Evolutionary conservation across 805 yeast species (phyloP).

Genomic region (Wickerhamomyces bisporus): DNA sequence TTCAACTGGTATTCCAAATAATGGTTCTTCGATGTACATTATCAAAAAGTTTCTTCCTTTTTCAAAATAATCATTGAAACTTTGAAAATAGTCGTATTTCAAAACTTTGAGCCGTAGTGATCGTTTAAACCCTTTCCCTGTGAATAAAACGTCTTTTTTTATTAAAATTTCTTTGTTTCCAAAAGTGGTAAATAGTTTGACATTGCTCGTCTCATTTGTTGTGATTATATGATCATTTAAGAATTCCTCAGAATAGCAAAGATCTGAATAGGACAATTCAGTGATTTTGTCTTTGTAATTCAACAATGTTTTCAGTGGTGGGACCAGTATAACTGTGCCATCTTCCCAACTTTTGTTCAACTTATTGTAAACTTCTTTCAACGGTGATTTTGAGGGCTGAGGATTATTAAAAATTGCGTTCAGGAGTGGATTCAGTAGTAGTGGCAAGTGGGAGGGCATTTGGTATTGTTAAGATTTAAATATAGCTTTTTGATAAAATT

Average conservation of each 20-base stretch:
- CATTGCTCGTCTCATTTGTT: slow-evolving; percentile 26
- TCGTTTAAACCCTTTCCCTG: slow-evolving; percentile 54
- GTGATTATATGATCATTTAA: slow-evolving; percentile 56
- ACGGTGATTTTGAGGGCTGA: slow-evolving; percentile 39
- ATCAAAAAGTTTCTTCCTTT: slow-evolving; percentile 52
- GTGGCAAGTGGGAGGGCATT: slow-evolving; percentile 43
- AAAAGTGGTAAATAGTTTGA: slow-evolving; percentile 45
- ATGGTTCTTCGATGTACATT: slow-evolving; percentile 51
- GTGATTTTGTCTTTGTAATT: slow-evolving; percentile 34
- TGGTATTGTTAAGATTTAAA: no score
- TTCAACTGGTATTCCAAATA: slow-evolving; percentile 35
- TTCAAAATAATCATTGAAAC: slow-evolving; percentile 54
- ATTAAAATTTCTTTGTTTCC: slow-evolving; percentile 52
- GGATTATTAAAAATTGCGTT: slow-evolving; percentile 67
- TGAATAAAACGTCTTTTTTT: slow-evolving; percentile 47
- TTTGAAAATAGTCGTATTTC: slow-evolving; percentile 40
- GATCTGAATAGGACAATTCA: slow-evolving; percentile 38
- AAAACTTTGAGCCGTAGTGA: slow-evolving; percentile 40
- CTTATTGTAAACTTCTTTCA: slow-evolving; percentile 40
- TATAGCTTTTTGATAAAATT: no score
- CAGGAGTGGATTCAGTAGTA: slow-evolving; percentile 55
- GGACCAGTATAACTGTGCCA: slow-evolving; percentile 58
- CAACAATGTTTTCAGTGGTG: slow-evolving; percentile 45
- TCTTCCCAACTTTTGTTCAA: slow-evolving; percentile 32
- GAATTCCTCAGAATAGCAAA: slow-evolving; percentile 57